Conservation (phyloP, 2,329 filamentous ascomycete genomes). For the Penicillium polonicum region DNA sequence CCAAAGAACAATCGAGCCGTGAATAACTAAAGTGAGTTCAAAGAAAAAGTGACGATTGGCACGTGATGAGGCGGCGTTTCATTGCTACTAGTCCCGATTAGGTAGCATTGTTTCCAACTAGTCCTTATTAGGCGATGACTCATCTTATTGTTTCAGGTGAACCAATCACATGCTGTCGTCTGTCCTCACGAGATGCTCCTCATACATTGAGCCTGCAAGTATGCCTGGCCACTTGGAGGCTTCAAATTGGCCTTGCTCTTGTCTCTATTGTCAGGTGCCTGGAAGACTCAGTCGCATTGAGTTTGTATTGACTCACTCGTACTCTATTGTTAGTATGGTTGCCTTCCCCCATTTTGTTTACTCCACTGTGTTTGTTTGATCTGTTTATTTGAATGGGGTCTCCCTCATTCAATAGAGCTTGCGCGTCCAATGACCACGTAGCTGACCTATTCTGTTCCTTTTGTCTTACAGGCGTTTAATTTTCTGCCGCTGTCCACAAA, state of each 20-base stretch:
- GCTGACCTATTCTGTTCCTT: constrained; percentile 18
- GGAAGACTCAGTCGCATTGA: background rate
- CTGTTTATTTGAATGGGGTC: background rate
- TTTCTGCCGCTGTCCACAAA: constrained; percentile 3
- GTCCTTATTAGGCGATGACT: constrained; percentile 9
- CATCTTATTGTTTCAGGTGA: background rate
- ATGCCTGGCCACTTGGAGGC: constrained; percentile 3
- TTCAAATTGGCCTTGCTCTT: constrained; percentile 2
- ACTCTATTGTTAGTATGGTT: background rate
- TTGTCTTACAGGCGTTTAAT: constrained; percentile 10
- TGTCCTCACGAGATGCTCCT: constrained; percentile 28
- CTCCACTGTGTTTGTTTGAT: background rate
- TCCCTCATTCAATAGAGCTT: constrained; percentile 2
- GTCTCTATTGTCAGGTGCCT: constrained; percentile 2
- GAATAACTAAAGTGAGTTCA: constrained; percentile 10
- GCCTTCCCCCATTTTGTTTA: background rate
- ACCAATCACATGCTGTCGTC: constrained; percentile 34
- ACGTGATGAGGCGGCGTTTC: constrained; percentile 18
- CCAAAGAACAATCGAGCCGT: constrained; percentile 11
- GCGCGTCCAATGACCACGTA: constrained; percentile 14
- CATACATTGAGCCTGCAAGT: constrained; percentile 22
- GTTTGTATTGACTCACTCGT: constrained; percentile 15
- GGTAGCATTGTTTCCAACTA: background rate
- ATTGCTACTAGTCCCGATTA: background rate
- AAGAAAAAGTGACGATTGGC: constrained; percentile 35